A percentile compares a stretch with the other conserved stretches of the same genome.
phyloP scores from a whole-genome alignment of 768 basidiomycete genomes.

The Chalciporus pseudorubinellus region DNA sequence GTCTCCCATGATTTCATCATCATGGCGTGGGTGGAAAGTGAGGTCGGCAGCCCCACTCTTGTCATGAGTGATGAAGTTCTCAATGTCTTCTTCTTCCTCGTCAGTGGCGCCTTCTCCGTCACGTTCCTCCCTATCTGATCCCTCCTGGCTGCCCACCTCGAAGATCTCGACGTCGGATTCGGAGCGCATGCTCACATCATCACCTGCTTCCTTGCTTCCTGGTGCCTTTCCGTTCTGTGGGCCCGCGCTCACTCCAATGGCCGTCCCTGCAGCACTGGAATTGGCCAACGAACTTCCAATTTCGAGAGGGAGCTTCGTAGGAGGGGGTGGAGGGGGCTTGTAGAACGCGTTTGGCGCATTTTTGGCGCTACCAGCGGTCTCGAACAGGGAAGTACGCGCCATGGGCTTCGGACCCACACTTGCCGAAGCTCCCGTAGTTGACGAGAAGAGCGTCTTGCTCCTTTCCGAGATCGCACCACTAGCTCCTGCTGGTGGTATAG shows the following conservation, averaged over 20 bases:
- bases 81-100: slow-evolving; percentile 7
- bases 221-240: slow-evolving; percentile 10
- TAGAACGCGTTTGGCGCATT: slow-evolving; percentile 66
- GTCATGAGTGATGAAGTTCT: slow-evolving; percentile 21
- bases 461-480: slow-evolving; percentile 15
- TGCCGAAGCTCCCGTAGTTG: neutral
- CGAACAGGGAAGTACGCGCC: slow-evolving; percentile 36
- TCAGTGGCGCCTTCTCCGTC: slow-evolving; percentile 6
- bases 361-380: slow-evolving; percentile 47
- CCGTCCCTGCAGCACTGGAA: neutral
- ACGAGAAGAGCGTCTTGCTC: slow-evolving; percentile 15
- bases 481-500: slow-evolving; percentile 10
- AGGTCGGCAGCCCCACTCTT: slow-evolving; percentile 17
- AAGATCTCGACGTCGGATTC: slow-evolving; percentile 17
- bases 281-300: neutral
- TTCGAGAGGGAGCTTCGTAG: neutral
- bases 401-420: slow-evolving; percentile 4
- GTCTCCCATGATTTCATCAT: slow-evolving; percentile 11
- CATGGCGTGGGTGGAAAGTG: slow-evolving; percentile 9
- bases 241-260: neutral
- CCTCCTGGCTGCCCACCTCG: slow-evolving; percentile 4
- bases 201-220: slow-evolving; percentile 1
- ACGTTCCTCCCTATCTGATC: neutral
- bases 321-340: slow-evolving; percentile 41
- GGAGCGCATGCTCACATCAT: slow-evolving; percentile 23